Evolutionary conservation across 1,284 basidiomycete species (phyloP).

Genomic region (Flammula alnicola): DNA sequence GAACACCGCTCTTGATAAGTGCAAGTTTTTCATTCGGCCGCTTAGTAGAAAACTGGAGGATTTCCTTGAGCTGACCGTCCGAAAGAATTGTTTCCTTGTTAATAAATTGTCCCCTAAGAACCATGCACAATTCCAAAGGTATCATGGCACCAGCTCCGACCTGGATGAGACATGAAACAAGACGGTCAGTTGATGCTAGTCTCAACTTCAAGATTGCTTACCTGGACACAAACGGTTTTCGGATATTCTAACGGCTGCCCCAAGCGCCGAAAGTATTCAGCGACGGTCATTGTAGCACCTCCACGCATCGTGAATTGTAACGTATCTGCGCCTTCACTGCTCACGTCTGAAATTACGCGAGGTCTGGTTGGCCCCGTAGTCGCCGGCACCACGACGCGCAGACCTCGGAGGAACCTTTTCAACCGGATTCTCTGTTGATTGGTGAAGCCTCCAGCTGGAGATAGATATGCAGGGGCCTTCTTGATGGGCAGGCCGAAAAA

Average conservation of each 20-base stretch:
- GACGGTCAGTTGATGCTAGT: not conserved
- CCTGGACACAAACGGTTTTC: conserved; percentile 63
- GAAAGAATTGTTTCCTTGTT: conserved; percentile 60
- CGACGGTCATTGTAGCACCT: conserved; percentile 54
- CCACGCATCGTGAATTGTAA: conserved; percentile 54
- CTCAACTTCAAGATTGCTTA: conserved; percentile 33
- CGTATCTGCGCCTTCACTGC: conserved; percentile 48
- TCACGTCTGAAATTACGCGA: conserved; percentile 58
- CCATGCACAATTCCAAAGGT: conserved; percentile 68
- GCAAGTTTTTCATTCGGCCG: conserved; percentile 56
- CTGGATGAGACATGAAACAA: conserved; percentile 34
- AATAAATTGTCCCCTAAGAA: conserved; percentile 71
- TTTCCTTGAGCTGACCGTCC: conserved; percentile 60
- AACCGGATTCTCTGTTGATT: conserved; percentile 56
- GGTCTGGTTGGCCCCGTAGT: conserved; percentile 36
- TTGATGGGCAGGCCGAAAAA: conserved; percentile 43
- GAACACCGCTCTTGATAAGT: conserved; percentile 56
- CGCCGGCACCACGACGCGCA: conserved; percentile 53
- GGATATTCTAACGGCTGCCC: conserved; percentile 56
- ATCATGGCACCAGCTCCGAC: conserved; percentile 64
- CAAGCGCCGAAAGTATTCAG: conserved; percentile 58
- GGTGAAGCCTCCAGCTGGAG: conserved; percentile 50
- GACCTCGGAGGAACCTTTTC: conserved; percentile 58
- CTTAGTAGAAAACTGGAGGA: conserved; percentile 73
- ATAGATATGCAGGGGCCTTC: conserved; percentile 40